These are phyloP conservation scores for Mycena polygramma DNA, from an alignment of 768 basidiomycete species.

Conservation along the genomic window DNA sequence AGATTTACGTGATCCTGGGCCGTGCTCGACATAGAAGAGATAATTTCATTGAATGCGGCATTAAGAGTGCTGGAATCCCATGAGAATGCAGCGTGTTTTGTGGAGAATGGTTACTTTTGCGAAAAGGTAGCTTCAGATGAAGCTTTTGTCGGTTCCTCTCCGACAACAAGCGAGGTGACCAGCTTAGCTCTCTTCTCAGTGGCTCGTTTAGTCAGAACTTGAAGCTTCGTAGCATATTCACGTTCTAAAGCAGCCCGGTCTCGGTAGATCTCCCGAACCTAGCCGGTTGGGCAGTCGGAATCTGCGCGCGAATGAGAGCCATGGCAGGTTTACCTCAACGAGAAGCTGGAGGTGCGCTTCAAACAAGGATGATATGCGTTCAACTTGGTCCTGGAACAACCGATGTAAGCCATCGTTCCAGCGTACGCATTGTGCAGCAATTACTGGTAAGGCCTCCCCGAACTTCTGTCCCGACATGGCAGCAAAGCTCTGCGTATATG, in stretches of 20 bases:
- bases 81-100: constrained; percentile 13
- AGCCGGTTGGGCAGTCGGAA: constrained; percentile 8
- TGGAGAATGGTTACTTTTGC: constrained; percentile 61
- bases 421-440: constrained; percentile 10
- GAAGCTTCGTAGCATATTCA: constrained; percentile 83
- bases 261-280: constrained; percentile 82
- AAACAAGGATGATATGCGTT: constrained; percentile 68
- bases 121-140: constrained; percentile 66
- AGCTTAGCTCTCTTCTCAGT: constrained; percentile 78
- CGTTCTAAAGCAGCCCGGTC: constrained; percentile 79
- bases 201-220: constrained; percentile 73
- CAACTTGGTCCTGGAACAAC: constrained; percentile 75
- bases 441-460: constrained; percentile 70
- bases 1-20: constrained; percentile 79
- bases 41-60: constrained; percentile 76
- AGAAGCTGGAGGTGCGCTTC: constrained; percentile 77
- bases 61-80: constrained; percentile 71
- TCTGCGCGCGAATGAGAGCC: constrained; percentile 3
- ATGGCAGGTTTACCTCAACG: constrained; percentile 64
- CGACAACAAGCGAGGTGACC: constrained; percentile 68
- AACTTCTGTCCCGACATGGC: constrained; percentile 52
- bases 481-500: background rate
- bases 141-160: constrained; percentile 74
- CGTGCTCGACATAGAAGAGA: constrained; percentile 67
- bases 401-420: constrained; percentile 23